Conservation (phyloP, 331 rosid species). For the Erythrophleum ivorense region DNA sequence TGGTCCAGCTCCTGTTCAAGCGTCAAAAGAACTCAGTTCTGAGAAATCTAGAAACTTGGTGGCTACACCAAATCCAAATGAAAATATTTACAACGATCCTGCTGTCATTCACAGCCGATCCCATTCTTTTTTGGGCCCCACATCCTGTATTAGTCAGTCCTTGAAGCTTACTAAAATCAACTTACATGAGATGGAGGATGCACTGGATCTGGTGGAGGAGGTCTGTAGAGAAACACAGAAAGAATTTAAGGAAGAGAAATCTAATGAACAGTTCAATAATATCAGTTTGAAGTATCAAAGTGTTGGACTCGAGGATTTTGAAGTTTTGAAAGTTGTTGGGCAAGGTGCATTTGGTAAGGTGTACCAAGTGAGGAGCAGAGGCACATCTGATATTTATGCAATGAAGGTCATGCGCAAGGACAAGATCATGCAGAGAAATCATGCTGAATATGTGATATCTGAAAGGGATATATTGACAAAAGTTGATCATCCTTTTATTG, state of each 20-base stretch:
- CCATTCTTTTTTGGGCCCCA: constrained; percentile 64
- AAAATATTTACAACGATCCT: constrained; percentile 53
- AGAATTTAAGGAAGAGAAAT: constrained; percentile 49
- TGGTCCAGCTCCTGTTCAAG: constrained; percentile 62
- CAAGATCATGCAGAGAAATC: constrained; percentile 76
- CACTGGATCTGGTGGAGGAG: constrained; percentile 48
- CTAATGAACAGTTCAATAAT: constrained; percentile 22
- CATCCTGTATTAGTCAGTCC: constrained; percentile 53
- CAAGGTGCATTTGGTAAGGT: constrained; percentile 89
- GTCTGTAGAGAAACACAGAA: constrained; percentile 30
- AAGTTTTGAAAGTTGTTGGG: constrained; percentile 81
- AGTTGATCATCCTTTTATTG: constrained; percentile 71
- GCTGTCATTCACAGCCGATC: constrained; percentile 54
- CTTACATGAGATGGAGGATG: constrained; percentile 57
- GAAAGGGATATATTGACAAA: constrained; percentile 78
- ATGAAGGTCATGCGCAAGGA: constrained; percentile 94
- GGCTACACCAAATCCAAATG: constrained; percentile 42
- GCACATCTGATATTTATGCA: constrained; percentile 81
- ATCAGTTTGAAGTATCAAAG: constrained; percentile 34
- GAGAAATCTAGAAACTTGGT: constrained; percentile 45
- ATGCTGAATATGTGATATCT: constrained; percentile 76
- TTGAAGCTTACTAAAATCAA: constrained; percentile 58
- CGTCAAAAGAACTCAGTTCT: constrained; percentile 42
- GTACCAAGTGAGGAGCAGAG: constrained; percentile 79
- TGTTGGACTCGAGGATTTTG: constrained; percentile 77